These are phyloP conservation scores for Aphanomyces invadans DNA, from an alignment of 352 stramenopile species.

Conservation along the genomic window DNA sequence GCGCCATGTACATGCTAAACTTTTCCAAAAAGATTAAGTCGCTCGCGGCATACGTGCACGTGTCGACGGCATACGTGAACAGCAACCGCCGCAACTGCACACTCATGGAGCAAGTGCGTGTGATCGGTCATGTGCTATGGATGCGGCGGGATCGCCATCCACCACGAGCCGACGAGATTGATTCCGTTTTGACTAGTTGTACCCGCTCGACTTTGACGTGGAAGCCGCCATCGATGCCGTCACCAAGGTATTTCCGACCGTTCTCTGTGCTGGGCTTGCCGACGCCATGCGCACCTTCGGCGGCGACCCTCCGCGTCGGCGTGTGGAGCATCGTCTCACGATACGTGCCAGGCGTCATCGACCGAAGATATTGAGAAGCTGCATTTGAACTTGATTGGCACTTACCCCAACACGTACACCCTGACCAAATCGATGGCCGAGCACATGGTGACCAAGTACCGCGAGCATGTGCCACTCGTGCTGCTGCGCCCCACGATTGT, in stretches of 20 bases:
- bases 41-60: constrained; percentile 59
- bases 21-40: constrained; percentile 50
- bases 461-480: constrained; percentile 47
- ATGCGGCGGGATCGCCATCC: no score
- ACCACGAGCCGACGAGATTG: no score
- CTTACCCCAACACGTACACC: constrained; percentile 85
- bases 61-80: constrained; percentile 82
- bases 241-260: constrained; percentile 20
- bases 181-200: constrained; percentile 33
- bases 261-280: not conserved
- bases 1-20: constrained; percentile 49
- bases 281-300: no score
- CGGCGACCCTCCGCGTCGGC: no score
- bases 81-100: constrained; percentile 58
- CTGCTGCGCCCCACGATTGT: constrained; percentile 83
- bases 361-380: constrained; percentile 53
- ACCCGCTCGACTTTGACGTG: constrained; percentile 79
- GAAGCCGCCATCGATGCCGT: constrained; percentile 57
- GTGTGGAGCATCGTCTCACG: no score
- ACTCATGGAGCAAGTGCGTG: constrained; percentile 29
- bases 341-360: constrained; percentile 28
- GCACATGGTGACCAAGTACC: constrained; percentile 50
- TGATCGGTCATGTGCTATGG: no score
- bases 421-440: constrained; percentile 86
- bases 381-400: constrained; percentile 71